phyloP scores from a whole-genome alignment of 1,139 yeast species.

The Hansenula anomala region DNA sequence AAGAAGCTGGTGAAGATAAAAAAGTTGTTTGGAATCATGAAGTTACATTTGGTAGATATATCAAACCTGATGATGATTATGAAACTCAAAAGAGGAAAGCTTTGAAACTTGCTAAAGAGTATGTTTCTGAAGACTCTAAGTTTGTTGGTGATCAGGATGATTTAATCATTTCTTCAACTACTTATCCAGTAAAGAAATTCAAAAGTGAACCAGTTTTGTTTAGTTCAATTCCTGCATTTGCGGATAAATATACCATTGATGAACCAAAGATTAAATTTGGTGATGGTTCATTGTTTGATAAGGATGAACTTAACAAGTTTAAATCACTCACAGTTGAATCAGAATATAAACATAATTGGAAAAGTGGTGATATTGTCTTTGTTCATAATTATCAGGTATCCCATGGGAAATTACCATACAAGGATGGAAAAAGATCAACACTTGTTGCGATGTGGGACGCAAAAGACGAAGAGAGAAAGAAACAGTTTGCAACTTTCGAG shows the following conservation, averaged over 20 bases:
- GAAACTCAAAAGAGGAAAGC: conserved; percentile 24
- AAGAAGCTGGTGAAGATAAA: background rate
- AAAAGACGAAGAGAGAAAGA: background rate
- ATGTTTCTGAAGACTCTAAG: conserved; percentile 24
- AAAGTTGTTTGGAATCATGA: conserved; percentile 23
- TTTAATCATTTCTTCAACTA: conserved; percentile 25
- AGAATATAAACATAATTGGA: conserved; percentile 24
- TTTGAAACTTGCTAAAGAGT: conserved; percentile 17
- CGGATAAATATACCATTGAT: conserved; percentile 7
- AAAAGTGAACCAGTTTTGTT: conserved; percentile 20
- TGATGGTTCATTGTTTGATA: conserved; percentile 21
- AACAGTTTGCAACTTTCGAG: background rate
- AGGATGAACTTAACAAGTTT: conserved; percentile 18
- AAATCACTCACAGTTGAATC: conserved; percentile 18
- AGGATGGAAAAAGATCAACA: conserved; percentile 19
- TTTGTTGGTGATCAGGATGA: conserved; percentile 24
- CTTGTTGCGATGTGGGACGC: conserved; percentile 24
- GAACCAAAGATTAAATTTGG: conserved; percentile 21
- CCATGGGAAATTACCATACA: conserved; percentile 26
- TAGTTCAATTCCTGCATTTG: conserved; percentile 24
- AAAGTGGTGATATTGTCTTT: conserved; percentile 28
- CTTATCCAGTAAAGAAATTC: conserved; percentile 23
- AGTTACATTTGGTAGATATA: conserved; percentile 26
- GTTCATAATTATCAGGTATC: conserved; percentile 31
- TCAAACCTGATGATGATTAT: conserved; percentile 18